Percentiles rank a stretch among this genome's conserved stretches.
phyloP scores from a whole-genome alignment of 2,329 filamentous ascomycete species.

The Xylariales sp. region DNA sequence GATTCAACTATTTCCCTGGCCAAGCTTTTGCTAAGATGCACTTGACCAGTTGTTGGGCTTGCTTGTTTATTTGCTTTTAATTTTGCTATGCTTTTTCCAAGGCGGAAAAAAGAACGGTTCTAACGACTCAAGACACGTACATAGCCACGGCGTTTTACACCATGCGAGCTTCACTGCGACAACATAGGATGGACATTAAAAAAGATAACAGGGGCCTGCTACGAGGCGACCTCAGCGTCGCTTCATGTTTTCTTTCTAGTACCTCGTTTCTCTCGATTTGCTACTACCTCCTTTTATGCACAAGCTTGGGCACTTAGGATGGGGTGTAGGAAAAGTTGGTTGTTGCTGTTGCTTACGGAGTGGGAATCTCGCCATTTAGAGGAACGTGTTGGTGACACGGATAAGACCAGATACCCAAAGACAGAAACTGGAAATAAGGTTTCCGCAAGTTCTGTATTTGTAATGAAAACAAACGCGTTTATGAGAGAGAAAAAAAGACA shows the following conservation, averaged over 20 bases:
- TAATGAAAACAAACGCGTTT: constrained; percentile 35
- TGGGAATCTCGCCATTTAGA: constrained; percentile 34
- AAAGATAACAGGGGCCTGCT: constrained; percentile 40
- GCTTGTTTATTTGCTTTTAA: constrained; percentile 32
- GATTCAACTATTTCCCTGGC: constrained; percentile 38
- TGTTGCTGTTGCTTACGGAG: constrained; percentile 12
- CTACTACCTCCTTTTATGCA: constrained; percentile 1
- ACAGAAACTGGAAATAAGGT: constrained; percentile 22
- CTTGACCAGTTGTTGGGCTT: constrained; percentile 17
- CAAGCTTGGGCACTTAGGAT: constrained; percentile 10
- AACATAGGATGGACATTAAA: constrained; percentile 46
- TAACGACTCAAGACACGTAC: constrained; percentile 38
- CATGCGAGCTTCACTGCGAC: constrained; percentile 39
- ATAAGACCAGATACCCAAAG: constrained; percentile 40
- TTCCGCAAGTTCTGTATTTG: constrained; percentile 33
- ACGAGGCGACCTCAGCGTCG: constrained; percentile 20
- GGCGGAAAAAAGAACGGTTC: constrained; percentile 24
- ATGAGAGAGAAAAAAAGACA: constrained; percentile 36
- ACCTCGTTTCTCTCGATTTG: constrained; percentile 2
- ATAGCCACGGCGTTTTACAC: constrained; percentile 40
- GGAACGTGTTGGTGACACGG: constrained; percentile 33
- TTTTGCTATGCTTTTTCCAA: constrained; percentile 31
- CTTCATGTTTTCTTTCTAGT: constrained; percentile 24
- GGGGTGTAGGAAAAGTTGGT: not conserved
- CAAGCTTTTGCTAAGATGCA: constrained; percentile 3